These are phyloP conservation scores for Pontederia paniculata DNA, from an alignment of 176 grass and related monocot species.

Conservation along the genomic window DNA sequence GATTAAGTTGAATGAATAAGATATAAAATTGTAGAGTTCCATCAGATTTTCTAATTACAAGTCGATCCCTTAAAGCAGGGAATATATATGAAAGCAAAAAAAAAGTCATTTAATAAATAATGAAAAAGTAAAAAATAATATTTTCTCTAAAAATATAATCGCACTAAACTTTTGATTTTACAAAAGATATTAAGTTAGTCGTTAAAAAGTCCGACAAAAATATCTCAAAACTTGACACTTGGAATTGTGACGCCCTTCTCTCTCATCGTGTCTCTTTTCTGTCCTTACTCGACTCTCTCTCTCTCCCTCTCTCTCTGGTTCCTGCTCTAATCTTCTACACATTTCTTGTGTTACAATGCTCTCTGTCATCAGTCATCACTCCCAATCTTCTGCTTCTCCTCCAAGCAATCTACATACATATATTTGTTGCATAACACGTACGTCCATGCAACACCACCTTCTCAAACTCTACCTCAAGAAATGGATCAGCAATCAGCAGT, in stretches of 20 bases:
- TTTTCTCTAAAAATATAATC: too few species aligned
- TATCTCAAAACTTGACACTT: not conserved
- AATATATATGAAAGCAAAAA: too few species aligned
- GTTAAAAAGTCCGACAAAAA: too few species aligned
- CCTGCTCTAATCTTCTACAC: not conserved
- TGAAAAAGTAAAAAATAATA: too few species aligned
- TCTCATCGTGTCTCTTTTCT: not conserved
- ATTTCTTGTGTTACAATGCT: not conserved
- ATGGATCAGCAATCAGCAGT: not conserved
- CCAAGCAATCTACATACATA: not conserved
- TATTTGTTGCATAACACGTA: too few species aligned
- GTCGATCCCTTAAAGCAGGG: too few species aligned
- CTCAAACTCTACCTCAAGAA: conserved; percentile 2
- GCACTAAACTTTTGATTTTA: too few species aligned
- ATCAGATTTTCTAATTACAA: too few species aligned
- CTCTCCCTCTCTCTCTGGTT: conserved; percentile 6
- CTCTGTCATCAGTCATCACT: conserved; percentile 3
- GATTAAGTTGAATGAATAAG: too few species aligned
- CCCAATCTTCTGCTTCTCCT: not conserved
- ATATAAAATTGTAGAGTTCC: too few species aligned
- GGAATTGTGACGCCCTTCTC: not conserved
- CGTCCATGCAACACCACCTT: not conserved
- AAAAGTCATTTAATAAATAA: too few species aligned
- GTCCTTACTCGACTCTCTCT: conserved; percentile 1
- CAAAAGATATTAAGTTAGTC: too few species aligned